Percentiles rank a stretch among this genome's conserved stretches.
Evolutionary conservation across 2,329 filamentous ascomycete genomes (phyloP).

Genomic region (Arthrobotrys pseudoclavata): DNA sequence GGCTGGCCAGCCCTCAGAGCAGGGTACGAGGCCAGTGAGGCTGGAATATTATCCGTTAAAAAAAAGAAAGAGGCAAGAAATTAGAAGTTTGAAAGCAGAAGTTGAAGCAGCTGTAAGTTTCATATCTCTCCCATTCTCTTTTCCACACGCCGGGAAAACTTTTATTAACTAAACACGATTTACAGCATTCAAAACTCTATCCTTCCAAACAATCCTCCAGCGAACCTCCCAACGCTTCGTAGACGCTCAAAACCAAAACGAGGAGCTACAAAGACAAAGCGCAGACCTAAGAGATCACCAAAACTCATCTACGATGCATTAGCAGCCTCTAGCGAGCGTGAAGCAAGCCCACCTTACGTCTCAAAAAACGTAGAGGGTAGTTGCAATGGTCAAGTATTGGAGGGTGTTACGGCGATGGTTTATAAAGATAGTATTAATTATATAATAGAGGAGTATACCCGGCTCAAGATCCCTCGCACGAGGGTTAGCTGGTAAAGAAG

Average conservation of each 20-base stretch:
- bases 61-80: conserved; percentile 19
- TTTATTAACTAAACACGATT: not conserved
- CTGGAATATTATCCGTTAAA: not conserved
- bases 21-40: not conserved
- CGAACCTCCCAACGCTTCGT: conserved; percentile 52
- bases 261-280: conserved; percentile 41
- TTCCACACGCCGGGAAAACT: not conserved
- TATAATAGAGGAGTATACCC: conserved; percentile 20
- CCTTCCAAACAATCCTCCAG: conserved; percentile 45
- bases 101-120: conserved; percentile 22
- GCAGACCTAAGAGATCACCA: conserved; percentile 49
- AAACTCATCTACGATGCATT: conserved; percentile 29
- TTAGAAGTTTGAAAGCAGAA: conserved; percentile 21
- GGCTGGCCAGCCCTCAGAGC: conserved; percentile 5
- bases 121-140: too few relatives aligned
- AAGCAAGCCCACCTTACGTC: not conserved
- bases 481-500: conserved; percentile 37
- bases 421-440: conserved; percentile 1
- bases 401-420: not conserved
- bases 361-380: not conserved
- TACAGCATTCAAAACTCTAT: conserved; percentile 21
- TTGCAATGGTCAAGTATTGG: not conserved
- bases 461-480: conserved; percentile 21
- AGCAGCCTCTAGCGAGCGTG: not conserved
- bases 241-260: conserved; percentile 37